Base-by-base conservation (phyloP, 306 rosid genomes). In the Gastrolobium villosum region DNA sequence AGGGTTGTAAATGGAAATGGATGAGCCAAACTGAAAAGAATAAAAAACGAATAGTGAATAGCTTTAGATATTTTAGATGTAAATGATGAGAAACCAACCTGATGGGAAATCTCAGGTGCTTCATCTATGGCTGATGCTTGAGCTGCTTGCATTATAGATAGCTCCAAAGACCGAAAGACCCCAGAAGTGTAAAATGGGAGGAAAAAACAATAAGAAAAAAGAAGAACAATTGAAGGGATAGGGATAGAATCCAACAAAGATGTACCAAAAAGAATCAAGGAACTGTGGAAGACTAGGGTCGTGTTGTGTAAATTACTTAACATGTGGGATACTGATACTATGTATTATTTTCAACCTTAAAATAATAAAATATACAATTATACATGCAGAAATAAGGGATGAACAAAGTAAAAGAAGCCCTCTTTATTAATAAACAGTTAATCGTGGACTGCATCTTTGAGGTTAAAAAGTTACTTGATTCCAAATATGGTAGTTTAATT, bases 61-160 rank as follows among this genome's bases (percentile, higher is more conserved):
- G 71, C 54, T 71, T 75, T 3, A 46, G 13, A 61, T 14, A 40
- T 2, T 45, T 5, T 34, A 68, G 56, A 78, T 65, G 72, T 34
- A 28, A 70, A 54, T 53, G 7, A 40, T 1, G 44, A 5, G 15
- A 64, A 77, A 3, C 45, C 4, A 54, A 86, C 89, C 89, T 76
- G 79, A 15, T 65, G 71, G 28, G 87, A 80, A 74, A 52, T 56
- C 65, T 74, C 72, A 26, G 81, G 60, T 69, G 62, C 43, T 66
- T 77, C 49, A 57, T 72, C 55, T 43, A 72, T 61, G 66, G 76
- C 2, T 43, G 82, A 52, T 31, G 78, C 10, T 77, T 86, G 86
- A 85, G 84, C 31, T 50, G 86, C 82, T 84, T 78, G 97, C 97
- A 92, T 92, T 68, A 20, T 49, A 61, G 71, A 68, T n/a, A 77